Evolutionary conservation across 805 yeast genomes (phyloP), one percentile per base, ranked within the genome.

Genomic region (Dipodascus albidus): DNA sequence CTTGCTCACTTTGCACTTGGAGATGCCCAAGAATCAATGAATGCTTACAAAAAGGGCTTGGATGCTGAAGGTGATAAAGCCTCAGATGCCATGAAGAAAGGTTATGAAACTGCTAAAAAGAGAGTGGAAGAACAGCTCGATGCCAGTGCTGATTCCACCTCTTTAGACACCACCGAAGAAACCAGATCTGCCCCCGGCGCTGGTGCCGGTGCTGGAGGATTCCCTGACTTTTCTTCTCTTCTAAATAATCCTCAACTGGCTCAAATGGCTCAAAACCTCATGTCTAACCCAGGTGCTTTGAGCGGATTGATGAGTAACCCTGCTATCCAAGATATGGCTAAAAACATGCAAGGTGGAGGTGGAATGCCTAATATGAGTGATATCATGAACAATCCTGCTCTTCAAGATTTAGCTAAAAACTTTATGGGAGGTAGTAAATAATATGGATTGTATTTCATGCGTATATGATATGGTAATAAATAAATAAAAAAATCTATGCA

Each of bases 1-100:
- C 80, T 90, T 61, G 98, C 99, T 2, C 81, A 84, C 65, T 91
- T 84, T 68, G 96, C 96, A n/a, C 74, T 85, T 55, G 96, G 96
- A n/a, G 91, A 90, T 65, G 82, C 91, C 55, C 82, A 85, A 69
- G 96, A 85, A 52, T 80, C 99, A 11, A 74, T 89, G 74, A 85
- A 88, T 50, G 97, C 98, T 24, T 93, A 93, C 71, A 82, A 86
- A 70, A 77, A 76, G 59, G 99, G 96, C 42, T 70, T 93, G 59
- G 89, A 86, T 54, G 80, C 81, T 54, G 98, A 93, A 71, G 96
- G 97, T 48, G 85, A 81, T 48, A 71, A 73, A 23, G 88, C 91
- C 49, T 80, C 90, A 4, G 96, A 85, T 44, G 90, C 93, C 17
- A 91, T 91, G 96, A 79, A 78, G 69, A 83, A 83, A 65, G 99